Percentiles rank a stretch among this genome's conserved stretches.
These are phyloP conservation scores for Fraxinus floribunda DNA, from an alignment of 305 asterid genomes.

Conservation along the genomic window DNA sequence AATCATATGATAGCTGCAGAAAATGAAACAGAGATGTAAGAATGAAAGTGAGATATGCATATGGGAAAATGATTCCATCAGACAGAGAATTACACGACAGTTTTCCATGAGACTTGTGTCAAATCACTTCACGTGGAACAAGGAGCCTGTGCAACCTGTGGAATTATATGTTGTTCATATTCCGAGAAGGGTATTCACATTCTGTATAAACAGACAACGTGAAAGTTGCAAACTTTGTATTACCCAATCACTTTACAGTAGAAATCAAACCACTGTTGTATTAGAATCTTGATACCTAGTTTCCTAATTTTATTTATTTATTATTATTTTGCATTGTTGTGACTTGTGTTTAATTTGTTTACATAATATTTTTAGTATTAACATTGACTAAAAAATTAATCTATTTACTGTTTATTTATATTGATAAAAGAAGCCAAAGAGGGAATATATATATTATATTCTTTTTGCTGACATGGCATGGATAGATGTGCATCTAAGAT, in stretches of 20 bases:
- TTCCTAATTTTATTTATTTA: neutral
- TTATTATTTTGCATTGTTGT: neutral
- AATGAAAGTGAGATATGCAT: constrained; percentile 1
- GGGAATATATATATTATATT: neutral
- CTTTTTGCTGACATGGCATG: neutral
- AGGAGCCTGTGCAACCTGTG: neutral
- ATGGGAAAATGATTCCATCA: constrained; percentile 6
- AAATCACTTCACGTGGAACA: neutral
- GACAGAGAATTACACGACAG: neutral
- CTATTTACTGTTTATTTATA: neutral
- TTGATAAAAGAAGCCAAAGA: neutral
- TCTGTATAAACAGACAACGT: constrained; percentile 44
- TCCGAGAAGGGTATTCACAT: constrained; percentile 33
- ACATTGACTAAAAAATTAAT: neutral
- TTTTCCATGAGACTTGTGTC: neutral
- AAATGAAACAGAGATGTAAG: neutral
- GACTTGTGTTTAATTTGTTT: neutral
- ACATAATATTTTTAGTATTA: no score
- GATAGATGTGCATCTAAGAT: neutral
- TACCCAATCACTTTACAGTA: constrained; percentile 34
- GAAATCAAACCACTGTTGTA: constrained; percentile 4
- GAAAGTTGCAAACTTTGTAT: constrained; percentile 44
- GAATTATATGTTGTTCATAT: constrained; percentile 16
- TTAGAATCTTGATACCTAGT: neutral
- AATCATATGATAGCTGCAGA: neutral